A percentile compares a stretch with the other conserved stretches of the same genome.
phyloP scores from a whole-genome alignment of 2,329 filamentous ascomycete genomes.

The Aspergillus sp. region DNA sequence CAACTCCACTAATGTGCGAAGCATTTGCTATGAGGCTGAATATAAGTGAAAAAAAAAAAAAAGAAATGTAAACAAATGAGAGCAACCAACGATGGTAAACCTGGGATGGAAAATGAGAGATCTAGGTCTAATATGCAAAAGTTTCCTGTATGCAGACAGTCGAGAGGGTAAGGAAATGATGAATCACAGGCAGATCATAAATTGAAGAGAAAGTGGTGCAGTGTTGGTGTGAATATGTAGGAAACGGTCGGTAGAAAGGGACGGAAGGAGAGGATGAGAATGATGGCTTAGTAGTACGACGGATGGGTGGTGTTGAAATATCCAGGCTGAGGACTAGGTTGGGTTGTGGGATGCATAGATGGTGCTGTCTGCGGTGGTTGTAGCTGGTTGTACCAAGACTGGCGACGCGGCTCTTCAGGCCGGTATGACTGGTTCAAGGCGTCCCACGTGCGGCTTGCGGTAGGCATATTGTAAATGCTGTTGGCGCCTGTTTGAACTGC shows the following conservation, averaged over 20 bases:
- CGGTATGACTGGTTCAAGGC: constrained; percentile 37
- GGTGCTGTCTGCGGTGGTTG: constrained; percentile 30
- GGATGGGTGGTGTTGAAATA: constrained; percentile 31
- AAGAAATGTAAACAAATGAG: constrained; percentile 1
- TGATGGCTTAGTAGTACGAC: constrained; percentile 27
- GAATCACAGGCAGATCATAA: constrained; percentile 14
- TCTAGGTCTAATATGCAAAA: constrained; percentile 21
- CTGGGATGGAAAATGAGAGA: constrained; percentile 1
- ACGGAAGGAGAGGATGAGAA: constrained; percentile 1
- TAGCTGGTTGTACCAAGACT: constrained; percentile 40
- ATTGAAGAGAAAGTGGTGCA: neutral
- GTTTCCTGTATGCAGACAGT: constrained; percentile 1
- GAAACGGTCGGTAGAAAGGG: neutral
- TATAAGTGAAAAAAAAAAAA: neutral
- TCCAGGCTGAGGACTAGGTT: constrained; percentile 32
- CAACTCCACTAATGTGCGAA: constrained; percentile 11
- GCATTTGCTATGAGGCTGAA: neutral
- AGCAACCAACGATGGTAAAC: neutral
- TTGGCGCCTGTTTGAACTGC: constrained; percentile 22
- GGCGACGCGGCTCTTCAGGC: constrained; percentile 38
- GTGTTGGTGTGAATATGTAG: constrained; percentile 1
- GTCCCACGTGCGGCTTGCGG: constrained; percentile 44
- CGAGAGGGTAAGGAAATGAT: constrained; percentile 10
- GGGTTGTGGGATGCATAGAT: constrained; percentile 33
- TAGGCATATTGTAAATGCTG: constrained; percentile 40